phyloP scores from a whole-genome alignment of 441 rosid genomes.

The Arabidopsis hybrid region DNA sequence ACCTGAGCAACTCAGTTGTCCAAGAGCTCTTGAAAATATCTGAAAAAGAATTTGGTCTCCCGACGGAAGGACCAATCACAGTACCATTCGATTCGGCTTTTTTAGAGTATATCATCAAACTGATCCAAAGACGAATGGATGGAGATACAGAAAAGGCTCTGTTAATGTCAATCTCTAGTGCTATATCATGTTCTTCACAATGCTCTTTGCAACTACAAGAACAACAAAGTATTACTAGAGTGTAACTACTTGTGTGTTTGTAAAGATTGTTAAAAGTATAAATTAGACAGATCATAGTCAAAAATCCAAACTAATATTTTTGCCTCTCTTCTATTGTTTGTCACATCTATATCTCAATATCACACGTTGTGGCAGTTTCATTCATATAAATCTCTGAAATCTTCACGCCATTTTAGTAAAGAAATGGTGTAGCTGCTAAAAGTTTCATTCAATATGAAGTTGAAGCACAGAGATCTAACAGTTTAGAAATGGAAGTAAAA shows the following conservation, averaged over 20 bases:
- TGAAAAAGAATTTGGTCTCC: conserved; percentile 53
- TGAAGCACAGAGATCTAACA: too few relatives aligned
- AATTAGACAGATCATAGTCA: neutral
- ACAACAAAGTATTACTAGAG: neutral
- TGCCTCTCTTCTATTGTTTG: too few relatives aligned
- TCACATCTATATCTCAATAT: neutral
- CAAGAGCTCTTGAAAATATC: conserved; percentile 49
- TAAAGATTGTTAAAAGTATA: neutral
- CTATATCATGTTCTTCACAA: neutral
- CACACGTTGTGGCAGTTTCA: neutral
- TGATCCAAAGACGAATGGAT: conserved; percentile 34
- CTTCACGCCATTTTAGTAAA: neutral
- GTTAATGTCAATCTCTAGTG: conserved; percentile 19
- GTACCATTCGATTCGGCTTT: conserved; percentile 49
- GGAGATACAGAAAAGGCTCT: conserved; percentile 38
- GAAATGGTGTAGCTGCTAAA: neutral
- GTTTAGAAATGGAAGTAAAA: too few relatives aligned
- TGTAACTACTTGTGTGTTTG: neutral
- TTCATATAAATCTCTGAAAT: neutral
- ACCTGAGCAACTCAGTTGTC: conserved; percentile 38
- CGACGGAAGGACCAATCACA: conserved; percentile 40
- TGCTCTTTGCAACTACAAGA: neutral
- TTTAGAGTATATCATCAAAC: conserved; percentile 37
- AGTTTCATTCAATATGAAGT: neutral
- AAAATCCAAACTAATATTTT: neutral